A percentile compares a stretch with the other conserved stretches of the same genome.
Evolutionary conservation across 306 rosid species (phyloP).

Genomic region (Senna siamea): DNA sequence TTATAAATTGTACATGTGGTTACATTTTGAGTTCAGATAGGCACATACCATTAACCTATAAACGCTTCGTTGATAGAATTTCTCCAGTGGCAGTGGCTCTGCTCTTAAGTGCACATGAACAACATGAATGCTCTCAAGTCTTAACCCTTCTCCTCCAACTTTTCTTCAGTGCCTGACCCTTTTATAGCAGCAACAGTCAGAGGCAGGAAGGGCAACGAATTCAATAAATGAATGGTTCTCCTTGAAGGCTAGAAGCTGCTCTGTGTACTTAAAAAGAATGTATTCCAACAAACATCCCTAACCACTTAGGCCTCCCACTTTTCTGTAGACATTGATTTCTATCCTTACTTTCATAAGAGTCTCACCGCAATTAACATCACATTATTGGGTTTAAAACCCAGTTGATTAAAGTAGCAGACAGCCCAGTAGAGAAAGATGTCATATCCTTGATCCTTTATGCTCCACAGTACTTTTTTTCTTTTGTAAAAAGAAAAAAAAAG

Average conservation of each 20-base stretch:
- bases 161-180: constrained; percentile 40
- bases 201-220: constrained; percentile 24
- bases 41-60: background rate
- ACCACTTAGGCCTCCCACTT: background rate
- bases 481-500: constrained; percentile 16
- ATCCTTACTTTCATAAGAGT: background rate
- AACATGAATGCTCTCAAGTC: constrained; percentile 41
- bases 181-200: constrained; percentile 5
- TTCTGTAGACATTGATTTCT: background rate
- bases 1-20: background rate
- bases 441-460: constrained; percentile 19
- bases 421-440: constrained; percentile 30
- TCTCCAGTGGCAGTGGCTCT: constrained; percentile 17
- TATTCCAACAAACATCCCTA: background rate
- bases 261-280: background rate
- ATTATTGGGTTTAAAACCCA: constrained; percentile 1
- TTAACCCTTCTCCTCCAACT: constrained; percentile 9
- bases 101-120: constrained; percentile 40
- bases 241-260: background rate
- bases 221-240: constrained; percentile 30
- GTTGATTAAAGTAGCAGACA: constrained; percentile 1
- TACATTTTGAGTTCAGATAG: background rate
- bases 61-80: constrained; percentile 34
- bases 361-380: constrained; percentile 7
- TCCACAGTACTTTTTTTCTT: constrained; percentile 1